Conservation (phyloP, 345 rosid species). For the Ceriops decandra region DNA sequence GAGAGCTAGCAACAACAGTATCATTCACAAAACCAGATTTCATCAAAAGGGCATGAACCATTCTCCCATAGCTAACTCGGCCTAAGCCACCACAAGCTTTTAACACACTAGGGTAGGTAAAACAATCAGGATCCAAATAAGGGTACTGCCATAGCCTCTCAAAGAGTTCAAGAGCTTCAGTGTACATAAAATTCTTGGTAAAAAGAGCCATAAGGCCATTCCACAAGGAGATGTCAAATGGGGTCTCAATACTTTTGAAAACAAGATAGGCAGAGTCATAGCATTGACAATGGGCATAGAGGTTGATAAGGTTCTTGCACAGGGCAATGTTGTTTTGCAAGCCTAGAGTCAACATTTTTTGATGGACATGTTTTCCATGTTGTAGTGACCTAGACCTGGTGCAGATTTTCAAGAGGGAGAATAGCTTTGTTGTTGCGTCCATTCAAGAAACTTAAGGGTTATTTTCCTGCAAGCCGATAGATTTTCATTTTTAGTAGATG, state of each 20-base stretch:
- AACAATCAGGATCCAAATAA: conserved; percentile 46
- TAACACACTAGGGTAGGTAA: conserved; percentile 57
- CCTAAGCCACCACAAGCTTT: conserved; percentile 61
- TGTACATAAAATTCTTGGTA: conserved; percentile 46
- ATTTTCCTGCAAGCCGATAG: not conserved
- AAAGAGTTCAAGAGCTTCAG: conserved; percentile 49
- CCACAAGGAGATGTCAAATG: conserved; percentile 52
- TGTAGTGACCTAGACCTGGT: conserved; percentile 26
- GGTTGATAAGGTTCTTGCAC: conserved; percentile 50
- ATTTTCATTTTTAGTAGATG: too few relatives aligned
- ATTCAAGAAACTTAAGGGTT: conserved; percentile 10
- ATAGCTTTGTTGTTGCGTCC: conserved; percentile 29
- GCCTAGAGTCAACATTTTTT: conserved; percentile 45
- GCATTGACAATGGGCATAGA: conserved; percentile 49
- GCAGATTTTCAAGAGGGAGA: conserved; percentile 37
- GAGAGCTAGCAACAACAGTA: conserved; percentile 55
- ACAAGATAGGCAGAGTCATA: conserved; percentile 42
- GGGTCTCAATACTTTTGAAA: conserved; percentile 29
- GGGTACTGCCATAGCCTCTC: conserved; percentile 32
- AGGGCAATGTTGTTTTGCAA: conserved; percentile 38
- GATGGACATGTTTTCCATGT: conserved; percentile 51
- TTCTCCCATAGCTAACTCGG: conserved; percentile 39
- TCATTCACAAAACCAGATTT: conserved; percentile 49
- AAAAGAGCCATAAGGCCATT: conserved; percentile 56
- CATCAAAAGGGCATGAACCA: conserved; percentile 49